Conservation (phyloP, 345 rosid species). For the Noccaea bulbosa region DNA sequence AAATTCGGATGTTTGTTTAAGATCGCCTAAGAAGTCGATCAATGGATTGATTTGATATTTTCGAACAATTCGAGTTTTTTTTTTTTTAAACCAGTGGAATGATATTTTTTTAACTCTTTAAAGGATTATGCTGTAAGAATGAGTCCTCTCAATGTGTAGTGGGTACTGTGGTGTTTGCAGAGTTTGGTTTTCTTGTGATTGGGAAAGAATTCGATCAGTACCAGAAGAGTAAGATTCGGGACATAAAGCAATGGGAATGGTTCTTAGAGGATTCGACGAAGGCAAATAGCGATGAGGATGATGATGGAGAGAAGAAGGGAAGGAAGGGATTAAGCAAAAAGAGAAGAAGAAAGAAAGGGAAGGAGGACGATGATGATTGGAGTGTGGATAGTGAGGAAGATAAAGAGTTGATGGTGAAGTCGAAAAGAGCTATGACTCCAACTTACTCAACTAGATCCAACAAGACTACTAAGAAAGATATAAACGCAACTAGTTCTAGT, state of each 20-base stretch:
- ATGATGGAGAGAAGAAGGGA: slow-evolving; percentile 39
- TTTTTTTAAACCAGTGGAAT: no score
- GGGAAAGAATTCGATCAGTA: slow-evolving; percentile 77
- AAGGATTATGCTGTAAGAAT: neutral
- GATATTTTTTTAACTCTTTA: no score
- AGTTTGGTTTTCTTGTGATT: slow-evolving; percentile 78
- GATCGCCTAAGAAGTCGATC: neutral
- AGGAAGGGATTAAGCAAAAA: slow-evolving; percentile 46
- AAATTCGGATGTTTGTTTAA: neutral
- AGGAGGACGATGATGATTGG: slow-evolving; percentile 70
- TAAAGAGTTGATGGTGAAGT: slow-evolving; percentile 39
- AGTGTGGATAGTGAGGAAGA: slow-evolving; percentile 67
- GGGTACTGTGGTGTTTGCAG: slow-evolving; percentile 51
- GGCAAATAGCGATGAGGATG: slow-evolving; percentile 46
- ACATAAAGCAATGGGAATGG: slow-evolving; percentile 76
- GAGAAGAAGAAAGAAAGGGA: slow-evolving; percentile 50
- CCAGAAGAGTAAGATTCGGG: slow-evolving; percentile 50
- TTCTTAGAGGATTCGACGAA: slow-evolving; percentile 59
- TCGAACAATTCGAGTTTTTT: neutral
- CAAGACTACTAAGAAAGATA: slow-evolving; percentile 31
- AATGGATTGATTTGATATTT: neutral
- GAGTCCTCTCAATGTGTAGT: neutral
- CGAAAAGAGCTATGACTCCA: slow-evolving; percentile 42
- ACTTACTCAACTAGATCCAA: slow-evolving; percentile 65
- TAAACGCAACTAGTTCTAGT: slow-evolving; percentile 6